Evolutionary conservation across 768 basidiomycete genomes (phyloP), one percentile per base, ranked within the genome.

Genomic region (Suillus alpinus): DNA sequence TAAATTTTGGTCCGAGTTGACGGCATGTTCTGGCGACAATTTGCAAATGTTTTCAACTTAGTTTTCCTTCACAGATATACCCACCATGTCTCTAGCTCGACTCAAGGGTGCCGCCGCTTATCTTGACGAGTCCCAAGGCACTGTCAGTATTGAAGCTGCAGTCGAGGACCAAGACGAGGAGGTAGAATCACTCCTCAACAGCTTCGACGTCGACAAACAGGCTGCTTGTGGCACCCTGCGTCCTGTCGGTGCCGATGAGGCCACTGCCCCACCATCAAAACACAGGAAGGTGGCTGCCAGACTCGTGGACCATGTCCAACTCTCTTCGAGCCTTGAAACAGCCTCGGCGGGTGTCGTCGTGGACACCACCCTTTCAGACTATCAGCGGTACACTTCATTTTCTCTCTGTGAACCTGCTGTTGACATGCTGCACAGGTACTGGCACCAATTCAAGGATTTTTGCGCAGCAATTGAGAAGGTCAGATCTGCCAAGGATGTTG

Each of bases 261-360:
- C 23, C 5, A 12, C 9, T 9, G 5, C 31, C 41, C 41, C 14
- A 14, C n/a, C 18, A 43, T 43, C 41, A 5, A 43, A 43, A 43
- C n/a, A 20, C 14, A 43, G 14, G 9, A 43, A 14, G 41, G 14
- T 6, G 4, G 9, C 41, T 43, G 9, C 41, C 9, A 10, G 16
- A 0, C 0, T 43, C n/a, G 9, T 5, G 41, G 6, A 43, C 41
- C 41, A 43, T 43, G 41, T n/a, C 41, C 41, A 43, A 43, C 41
- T 43, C 1, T 43, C 41, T n/a, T n/a, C n/a, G 9, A 43, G 41
- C n/a, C 41, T 43, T 43, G 34, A 41, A 14, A 31, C 57, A 34
- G 71, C 70, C 2, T 72, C 70, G 13, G 72, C 73, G 39, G 72
- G 73, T n/a, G 36, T 20, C 9, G 71, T 76, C 32, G 63, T 67